Base-by-base conservation (phyloP, 495 filamentous ascomycete genomes). In the Bathelium albidoporum region DNA sequence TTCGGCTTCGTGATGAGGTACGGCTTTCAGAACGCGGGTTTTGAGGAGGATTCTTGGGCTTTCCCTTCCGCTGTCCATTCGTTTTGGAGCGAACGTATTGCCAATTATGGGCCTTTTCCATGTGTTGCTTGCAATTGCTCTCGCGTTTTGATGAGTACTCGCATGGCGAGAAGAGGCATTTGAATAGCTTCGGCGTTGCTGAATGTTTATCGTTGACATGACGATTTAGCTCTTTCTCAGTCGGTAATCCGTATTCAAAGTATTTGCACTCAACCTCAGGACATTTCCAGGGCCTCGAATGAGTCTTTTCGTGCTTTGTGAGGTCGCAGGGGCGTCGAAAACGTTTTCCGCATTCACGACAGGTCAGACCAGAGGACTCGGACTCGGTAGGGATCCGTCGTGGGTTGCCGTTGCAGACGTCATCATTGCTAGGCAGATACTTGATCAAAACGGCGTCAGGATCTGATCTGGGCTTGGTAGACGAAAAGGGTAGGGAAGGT, bases 111-210 rank as follows among this genome's bases (percentile, higher is more conserved):
- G 91, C 86, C 74, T 97, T 98, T 78, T 98, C 94, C 94, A 98
- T 98, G 75, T 98, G 94, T 75, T 98, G 94, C 75, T 97, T 97
- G 83, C 91, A 95, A 76, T 98, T 98, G 73, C 89, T 94, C 77
- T 96, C 89, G 29, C 94, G 87, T 80, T 96, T 97, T 49, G 91
- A 96, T 69, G 89, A 85, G 76, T 97, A 98, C 0, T 88, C 83
- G 81, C 94, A 98, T n/a, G 88, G 88, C 65, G 83, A 78, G 75
- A 84, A 97, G 18, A 83, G 75, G 76, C 94, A 98, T 69, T 87
- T 83, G 74, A 81, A 96, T 77, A 91, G 80, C 14, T 81, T 76
- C 2, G 94, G 90, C 34, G 81, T 79, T 16, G 78, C 72, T 29
- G 89, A 89, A 76, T 98, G 94, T 75, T 93, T 96, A 76, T 98